Evolutionary conservation across 176 grass and related monocot genomes (phyloP).

Genomic region (barley (Hordeum vulgare)): MorexV3_pseudomolecules_assembly NC_058523.1:122078107-122078606

Average conservation of each 20-base stretch:
- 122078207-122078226: not conserved
- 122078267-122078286: not conserved
- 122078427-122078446: not conserved
- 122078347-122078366: not conserved
- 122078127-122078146: constrained; percentile 61
- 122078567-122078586: constrained; percentile 74
- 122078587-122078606: constrained; percentile 88
- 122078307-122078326: not conserved
- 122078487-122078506: not conserved
- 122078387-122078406: not conserved
- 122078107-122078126: constrained; percentile 68
- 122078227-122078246: not conserved
- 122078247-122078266: not conserved
- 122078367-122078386: not conserved
- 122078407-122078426: not conserved
- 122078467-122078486: not conserved
- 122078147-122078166: constrained; percentile 2
- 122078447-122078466: not conserved
- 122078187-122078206: not conserved
- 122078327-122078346: not conserved
- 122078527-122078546: not conserved
- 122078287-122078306: not conserved
- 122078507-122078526: not conserved
- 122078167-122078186: not conserved
- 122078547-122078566: not conserved